Evolutionary conservation across 1,139 yeast species (phyloP).

Genomic region (Ogataea hybrid): DNA sequence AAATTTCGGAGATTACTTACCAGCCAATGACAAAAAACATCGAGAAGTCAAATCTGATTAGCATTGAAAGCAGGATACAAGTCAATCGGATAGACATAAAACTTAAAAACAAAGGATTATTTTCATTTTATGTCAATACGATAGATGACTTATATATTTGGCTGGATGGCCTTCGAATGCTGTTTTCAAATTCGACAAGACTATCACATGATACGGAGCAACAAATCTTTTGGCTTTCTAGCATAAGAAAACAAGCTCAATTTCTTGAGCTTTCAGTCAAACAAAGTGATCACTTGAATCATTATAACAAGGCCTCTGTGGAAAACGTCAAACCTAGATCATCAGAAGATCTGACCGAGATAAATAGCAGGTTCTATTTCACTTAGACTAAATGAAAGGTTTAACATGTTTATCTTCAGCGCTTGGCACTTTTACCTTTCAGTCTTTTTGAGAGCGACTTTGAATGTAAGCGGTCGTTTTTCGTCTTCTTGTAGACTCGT

Average conservation of each 20-base stretch:
- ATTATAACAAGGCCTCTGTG: not conserved
- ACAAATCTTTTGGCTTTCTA: slow-evolving; percentile 57
- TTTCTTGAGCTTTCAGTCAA: slow-evolving; percentile 47
- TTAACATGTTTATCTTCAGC: not conserved
- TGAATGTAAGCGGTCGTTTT: slow-evolving; percentile 50
- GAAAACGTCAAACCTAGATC: not conserved
- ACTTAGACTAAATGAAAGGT: not conserved
- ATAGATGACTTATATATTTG: slow-evolving; percentile 69
- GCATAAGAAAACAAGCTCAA: slow-evolving; percentile 65
- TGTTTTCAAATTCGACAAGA: slow-evolving; percentile 35
- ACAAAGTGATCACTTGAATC: not conserved
- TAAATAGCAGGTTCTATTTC: not conserved
- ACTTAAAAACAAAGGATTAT: slow-evolving; percentile 33
- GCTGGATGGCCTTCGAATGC: slow-evolving; percentile 76
- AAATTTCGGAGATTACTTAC: slow-evolving; percentile 42
- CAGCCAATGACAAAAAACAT: slow-evolving; percentile 38
- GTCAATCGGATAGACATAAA: slow-evolving; percentile 31
- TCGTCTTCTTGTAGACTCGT: slow-evolving; percentile 70
- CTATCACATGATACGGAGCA: slow-evolving; percentile 58
- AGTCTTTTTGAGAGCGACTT: slow-evolving; percentile 22
- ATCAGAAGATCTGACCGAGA: not conserved
- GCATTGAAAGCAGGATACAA: slow-evolving; percentile 26
- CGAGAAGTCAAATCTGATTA: slow-evolving; percentile 21
- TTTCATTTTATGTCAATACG: slow-evolving; percentile 69
- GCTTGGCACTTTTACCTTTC: slow-evolving; percentile 11